These are phyloP conservation scores for Aureobasidium vineae DNA, from an alignment of 2,329 filamentous ascomycete species.

Conservation along the genomic window DNA sequence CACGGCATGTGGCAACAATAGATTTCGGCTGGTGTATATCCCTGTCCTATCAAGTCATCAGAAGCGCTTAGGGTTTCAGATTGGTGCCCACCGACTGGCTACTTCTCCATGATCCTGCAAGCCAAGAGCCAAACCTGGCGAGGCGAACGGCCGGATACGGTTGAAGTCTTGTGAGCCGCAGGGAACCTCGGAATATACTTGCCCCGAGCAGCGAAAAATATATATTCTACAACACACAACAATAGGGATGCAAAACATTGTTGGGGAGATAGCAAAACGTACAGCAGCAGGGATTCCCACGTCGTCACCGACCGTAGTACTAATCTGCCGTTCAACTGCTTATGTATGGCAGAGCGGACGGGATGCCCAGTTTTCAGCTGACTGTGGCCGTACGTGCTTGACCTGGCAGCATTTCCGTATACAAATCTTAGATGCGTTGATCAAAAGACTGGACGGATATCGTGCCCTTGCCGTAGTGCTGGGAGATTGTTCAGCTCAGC, in stretches of 20 bases:
- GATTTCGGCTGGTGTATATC: neutral
- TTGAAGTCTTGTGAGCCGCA: no score
- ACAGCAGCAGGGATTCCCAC: neutral
- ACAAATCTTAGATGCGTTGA: no score
- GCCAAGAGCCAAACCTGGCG: neutral
- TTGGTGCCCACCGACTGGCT: neutral
- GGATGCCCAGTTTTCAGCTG: neutral
- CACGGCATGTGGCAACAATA: conserved; percentile 5
- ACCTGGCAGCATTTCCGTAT: no score
- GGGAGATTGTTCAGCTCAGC: neutral
- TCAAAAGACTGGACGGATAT: no score
- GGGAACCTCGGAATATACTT: neutral
- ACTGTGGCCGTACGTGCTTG: neutral
- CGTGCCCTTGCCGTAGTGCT: no score
- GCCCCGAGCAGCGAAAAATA: neutral
- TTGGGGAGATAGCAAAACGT: neutral
- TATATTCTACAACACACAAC: no score
- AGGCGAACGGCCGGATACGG: neutral
- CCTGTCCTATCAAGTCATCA: neutral
- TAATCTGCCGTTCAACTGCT: neutral
- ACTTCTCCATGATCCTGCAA: neutral
- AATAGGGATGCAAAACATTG: neutral
- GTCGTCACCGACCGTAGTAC: neutral
- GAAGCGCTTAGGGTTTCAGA: neutral
- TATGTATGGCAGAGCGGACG: neutral